phyloP scores from a whole-genome alignment of 306 rosid species.

The Gastrolobium bilobum region DNA sequence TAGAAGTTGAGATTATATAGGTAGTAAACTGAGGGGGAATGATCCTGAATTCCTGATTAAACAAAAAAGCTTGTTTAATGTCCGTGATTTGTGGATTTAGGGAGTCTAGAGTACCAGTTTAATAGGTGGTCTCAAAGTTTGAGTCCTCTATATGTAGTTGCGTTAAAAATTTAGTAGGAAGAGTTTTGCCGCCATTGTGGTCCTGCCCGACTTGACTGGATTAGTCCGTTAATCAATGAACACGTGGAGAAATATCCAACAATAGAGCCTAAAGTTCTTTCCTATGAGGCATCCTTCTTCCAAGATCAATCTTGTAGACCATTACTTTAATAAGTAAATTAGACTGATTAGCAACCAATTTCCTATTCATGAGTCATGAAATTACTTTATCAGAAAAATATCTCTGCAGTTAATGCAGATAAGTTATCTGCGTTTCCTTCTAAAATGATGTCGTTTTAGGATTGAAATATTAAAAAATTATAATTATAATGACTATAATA shows the following conservation, averaged over 20 bases:
- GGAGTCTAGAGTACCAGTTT: background rate
- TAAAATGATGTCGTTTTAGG: too few species aligned
- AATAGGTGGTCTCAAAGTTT: too few species aligned
- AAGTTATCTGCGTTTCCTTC: too few species aligned
- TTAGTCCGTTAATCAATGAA: too few species aligned
- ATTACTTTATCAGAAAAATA: background rate
- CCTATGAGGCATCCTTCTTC: slow-evolving; percentile 28
- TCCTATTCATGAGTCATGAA: slow-evolving; percentile 6
- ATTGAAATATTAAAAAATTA: too few species aligned
- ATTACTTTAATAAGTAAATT: slow-evolving; percentile 19
- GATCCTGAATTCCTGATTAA: slow-evolving; percentile 37
- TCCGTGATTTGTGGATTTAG: slow-evolving; percentile 45
- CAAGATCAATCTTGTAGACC: slow-evolving; percentile 33
- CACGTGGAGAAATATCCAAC: too few species aligned
- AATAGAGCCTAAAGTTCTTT: background rate
- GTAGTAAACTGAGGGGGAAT: slow-evolving; percentile 14
- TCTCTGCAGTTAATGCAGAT: too few species aligned
- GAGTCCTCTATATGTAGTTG: too few species aligned
- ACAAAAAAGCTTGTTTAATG: slow-evolving; percentile 26
- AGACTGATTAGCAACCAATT: background rate
- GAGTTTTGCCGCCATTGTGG: too few species aligned
- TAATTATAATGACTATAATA: too few species aligned
- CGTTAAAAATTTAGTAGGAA: too few species aligned
- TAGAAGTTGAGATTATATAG: slow-evolving; percentile 54
- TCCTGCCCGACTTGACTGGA: too few species aligned